Evolutionary conservation across 169 alveolate species (phyloP), one percentile per base, ranked within the genome.

Genomic region (Eimeria brunetti): DNA sequence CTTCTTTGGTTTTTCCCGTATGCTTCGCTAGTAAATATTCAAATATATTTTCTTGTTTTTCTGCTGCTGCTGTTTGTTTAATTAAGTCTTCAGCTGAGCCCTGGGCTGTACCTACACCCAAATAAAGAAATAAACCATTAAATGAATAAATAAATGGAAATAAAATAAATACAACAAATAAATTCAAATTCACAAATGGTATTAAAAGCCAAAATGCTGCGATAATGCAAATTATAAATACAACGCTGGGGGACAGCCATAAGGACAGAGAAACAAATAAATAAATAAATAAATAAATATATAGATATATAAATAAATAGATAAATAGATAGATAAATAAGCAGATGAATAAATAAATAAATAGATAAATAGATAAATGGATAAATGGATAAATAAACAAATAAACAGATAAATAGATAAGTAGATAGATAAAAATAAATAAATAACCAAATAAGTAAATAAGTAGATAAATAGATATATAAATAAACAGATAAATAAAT

Each of bases 31-130:
- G 73, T 1, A 81, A 38, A 27, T 1, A 33, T 9, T 51, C 73
- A 49, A 81, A 51, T 1, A 53, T 1, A 1, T 53, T 12, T 8
- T 81, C 89, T 49, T 81, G 73, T 5, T 36, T 22, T 22, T 60
- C 73, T 1, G n/a, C n/a, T n/a, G 89, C n/a, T 16, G 71, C 73
- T 24, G 89, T 64, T 53, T 81, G 89, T 12, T 18, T 18, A 6
- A 81, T 14, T 9, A 81, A 64, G 20, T 81, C 89, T 6, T 81
- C 71, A 27, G 89, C 89, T 22, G 89, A 81, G 38, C 89, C 89
- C 36, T 81, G 89, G 22, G 89, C 89, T 22, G 49, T 41, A 20
- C 64, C 88, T 46, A 64, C 2, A 33, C 18, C 24, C 78, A 73
- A 36, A 12, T 24, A 16, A 41, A 1, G 4, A 33, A 73, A 73